Evolutionary conservation across 148 eudicot species (phyloP).

Genomic region (Nepenthes gracilis): DNA sequence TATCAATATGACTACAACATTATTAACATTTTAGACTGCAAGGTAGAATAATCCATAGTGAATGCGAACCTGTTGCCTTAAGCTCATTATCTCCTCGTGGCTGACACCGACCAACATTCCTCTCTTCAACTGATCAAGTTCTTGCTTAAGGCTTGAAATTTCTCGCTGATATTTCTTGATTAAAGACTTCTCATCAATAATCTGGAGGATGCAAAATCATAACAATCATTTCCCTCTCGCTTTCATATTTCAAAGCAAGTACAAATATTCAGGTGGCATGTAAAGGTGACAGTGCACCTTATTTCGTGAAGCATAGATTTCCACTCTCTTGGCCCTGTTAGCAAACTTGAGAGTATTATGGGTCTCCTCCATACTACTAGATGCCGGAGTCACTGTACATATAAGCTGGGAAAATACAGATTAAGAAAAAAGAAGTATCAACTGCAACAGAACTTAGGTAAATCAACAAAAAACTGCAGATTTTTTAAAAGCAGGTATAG

Average conservation of each 20-base stretch:
- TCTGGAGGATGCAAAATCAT: slow-evolving; percentile 30
- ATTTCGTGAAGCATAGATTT: slow-evolving; percentile 63
- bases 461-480: neutral
- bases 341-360: slow-evolving; percentile 82
- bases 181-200: slow-evolving; percentile 93
- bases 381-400: slow-evolving; percentile 80
- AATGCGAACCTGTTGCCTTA: slow-evolving; percentile 63
- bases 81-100: slow-evolving; percentile 75
- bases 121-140: slow-evolving; percentile 82
- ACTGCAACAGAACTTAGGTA: neutral
- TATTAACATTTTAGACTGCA: neutral
- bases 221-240: slow-evolving; percentile 3
- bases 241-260: neutral
- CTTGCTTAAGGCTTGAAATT: slow-evolving; percentile 73
- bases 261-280: slow-evolving; percentile 2
- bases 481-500: too few relatives aligned
- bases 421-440: slow-evolving; percentile 1
- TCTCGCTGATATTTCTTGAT: slow-evolving; percentile 94
- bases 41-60: neutral
- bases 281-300: slow-evolving; percentile 27
- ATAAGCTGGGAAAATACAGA: slow-evolving; percentile 45
- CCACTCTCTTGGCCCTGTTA: slow-evolving; percentile 66
- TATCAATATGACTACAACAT: neutral
- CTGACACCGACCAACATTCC: slow-evolving; percentile 88
- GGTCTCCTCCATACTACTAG: slow-evolving; percentile 72